Evolutionary conservation across 2,329 filamentous ascomycete genomes (phyloP).

Genomic region (Neurospora crassa): DNA sequence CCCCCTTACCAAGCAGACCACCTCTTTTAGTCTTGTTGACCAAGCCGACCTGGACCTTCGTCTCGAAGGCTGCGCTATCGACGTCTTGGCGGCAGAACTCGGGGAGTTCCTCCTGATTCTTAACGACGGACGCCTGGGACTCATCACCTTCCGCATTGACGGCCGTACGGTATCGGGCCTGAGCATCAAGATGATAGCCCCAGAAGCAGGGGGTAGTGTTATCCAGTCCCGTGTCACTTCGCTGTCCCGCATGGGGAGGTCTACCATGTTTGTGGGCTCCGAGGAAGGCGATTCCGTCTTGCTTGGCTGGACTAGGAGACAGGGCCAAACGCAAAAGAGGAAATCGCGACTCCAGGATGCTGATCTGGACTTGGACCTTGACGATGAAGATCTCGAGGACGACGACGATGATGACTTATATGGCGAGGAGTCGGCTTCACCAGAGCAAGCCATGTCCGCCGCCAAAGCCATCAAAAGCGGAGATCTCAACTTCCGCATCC

Average conservation of each 20-base stretch:
- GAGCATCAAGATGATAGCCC: conserved; percentile 55
- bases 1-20: conserved; percentile 72
- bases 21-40: conserved; percentile 76
- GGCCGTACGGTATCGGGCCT: conserved; percentile 86
- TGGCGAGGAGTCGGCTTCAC: conserved; percentile 40
- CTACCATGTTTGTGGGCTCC: conserved; percentile 74
- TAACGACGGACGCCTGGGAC: conserved; percentile 61
- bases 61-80: conserved; percentile 71
- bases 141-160: conserved; percentile 77
- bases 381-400: conserved; percentile 45
- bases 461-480: conserved; percentile 41
- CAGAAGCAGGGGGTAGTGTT: conserved; percentile 52
- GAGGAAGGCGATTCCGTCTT: conserved; percentile 74
- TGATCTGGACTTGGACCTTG: conserved; percentile 43
- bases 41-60: conserved; percentile 73
- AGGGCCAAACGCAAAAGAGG: conserved; percentile 49
- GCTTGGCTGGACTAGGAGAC: conserved; percentile 66
- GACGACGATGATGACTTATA: conserved; percentile 53
- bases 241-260: conserved; percentile 56
- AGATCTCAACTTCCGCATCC: conserved; percentile 63
- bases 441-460: conserved; percentile 24
- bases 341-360: conserved; percentile 51
- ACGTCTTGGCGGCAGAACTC: conserved; percentile 63
- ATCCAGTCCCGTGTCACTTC: conserved; percentile 58
- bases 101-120: conserved; percentile 81